Conservation (phyloP, 495 filamentous ascomycete genomes). For the Hyaloscypha finlandica region DNA sequence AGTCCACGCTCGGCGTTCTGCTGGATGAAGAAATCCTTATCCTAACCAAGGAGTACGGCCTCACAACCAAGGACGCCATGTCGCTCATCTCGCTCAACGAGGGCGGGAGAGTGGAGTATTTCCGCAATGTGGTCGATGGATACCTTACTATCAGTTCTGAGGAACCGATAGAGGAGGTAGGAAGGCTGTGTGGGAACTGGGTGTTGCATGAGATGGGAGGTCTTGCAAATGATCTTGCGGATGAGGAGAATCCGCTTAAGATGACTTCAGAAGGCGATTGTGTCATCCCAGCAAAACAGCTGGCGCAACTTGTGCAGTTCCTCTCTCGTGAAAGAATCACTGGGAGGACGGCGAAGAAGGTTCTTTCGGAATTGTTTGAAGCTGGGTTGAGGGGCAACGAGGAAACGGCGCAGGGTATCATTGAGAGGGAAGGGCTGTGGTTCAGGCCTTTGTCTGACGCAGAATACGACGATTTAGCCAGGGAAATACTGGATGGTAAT, state of each 20-base stretch:
- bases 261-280: conserved; percentile 38
- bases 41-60: conserved; percentile 58
- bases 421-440: conserved; percentile 67
- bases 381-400: conserved; percentile 43
- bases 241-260: conserved; percentile 34
- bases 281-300: conserved; percentile 56
- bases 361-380: conserved; percentile 64
- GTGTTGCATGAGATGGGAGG: conserved; percentile 89
- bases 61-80: conserved; percentile 85
- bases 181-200: conserved; percentile 62
- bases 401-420: conserved; percentile 56
- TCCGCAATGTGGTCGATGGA: conserved; percentile 67
- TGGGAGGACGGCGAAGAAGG: conserved; percentile 70
- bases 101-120: conserved; percentile 80
- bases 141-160: conserved; percentile 7
- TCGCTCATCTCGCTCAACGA: conserved; percentile 77
- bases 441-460: conserved; percentile 60
- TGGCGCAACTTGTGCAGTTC: conserved; percentile 68
- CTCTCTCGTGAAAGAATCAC: conserved; percentile 71
- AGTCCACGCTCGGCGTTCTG: conserved; percentile 58
- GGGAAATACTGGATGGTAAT: conserved; percentile 48
- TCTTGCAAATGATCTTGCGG: conserved; percentile 46
- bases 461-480: conserved; percentile 61
- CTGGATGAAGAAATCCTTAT: conserved; percentile 68
- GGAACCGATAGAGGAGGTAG: conserved; percentile 17